Evolutionary conservation across 2,329 filamentous ascomycete species (phyloP), one percentile per base, ranked within the genome.

Genomic region (Acephala macrosclerotiorum): DNA sequence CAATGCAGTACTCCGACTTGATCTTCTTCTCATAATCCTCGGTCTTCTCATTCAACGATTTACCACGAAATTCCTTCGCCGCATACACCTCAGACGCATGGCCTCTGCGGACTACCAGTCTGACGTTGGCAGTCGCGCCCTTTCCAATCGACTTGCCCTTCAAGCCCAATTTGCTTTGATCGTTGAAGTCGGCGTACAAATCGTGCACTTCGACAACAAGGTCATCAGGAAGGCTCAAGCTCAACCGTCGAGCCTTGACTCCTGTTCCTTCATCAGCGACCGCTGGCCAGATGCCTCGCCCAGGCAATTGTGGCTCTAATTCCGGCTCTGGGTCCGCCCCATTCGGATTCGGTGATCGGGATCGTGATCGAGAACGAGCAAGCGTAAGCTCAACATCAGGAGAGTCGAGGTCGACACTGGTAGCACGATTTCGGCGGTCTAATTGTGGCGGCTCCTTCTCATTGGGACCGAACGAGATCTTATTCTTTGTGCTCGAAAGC

Each of bases 1-100:
- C 92, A 70, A 97, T 94, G 77, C 89, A 93, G 80, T 89, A 97
- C 77, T 97, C 94, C 1, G 92, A 94, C 78, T 95, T 96, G 81
- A 97, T 92, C 82, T 96, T 96, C 79, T 93, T 90, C 70, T 92
- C 87, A 77, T 96, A 96, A 59, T 96, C 92, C 35, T 88, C 85
- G 68, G 87, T 82, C 11, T 86, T 88, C 76, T 97, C 93, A 47
- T 85, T 83, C 38, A 85, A 83, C 40, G 88, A 88, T 77, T 91
- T 91, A 70, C 87, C 86, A 12, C 93, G 88, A 77, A 96, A 97
- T 74, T 96, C 92, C 80, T 97, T 97, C 72, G 96, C 93, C 0
- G 94, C 94, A 71, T 91, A 94, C 8, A 93, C 79, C 73, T 93
- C 89, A 45, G 82, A 83, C 5, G 84, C 80, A 38, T 85, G 89